Conservation (phyloP, 208 protist genomes). For the Acanthamoeba castellanii region DNA sequence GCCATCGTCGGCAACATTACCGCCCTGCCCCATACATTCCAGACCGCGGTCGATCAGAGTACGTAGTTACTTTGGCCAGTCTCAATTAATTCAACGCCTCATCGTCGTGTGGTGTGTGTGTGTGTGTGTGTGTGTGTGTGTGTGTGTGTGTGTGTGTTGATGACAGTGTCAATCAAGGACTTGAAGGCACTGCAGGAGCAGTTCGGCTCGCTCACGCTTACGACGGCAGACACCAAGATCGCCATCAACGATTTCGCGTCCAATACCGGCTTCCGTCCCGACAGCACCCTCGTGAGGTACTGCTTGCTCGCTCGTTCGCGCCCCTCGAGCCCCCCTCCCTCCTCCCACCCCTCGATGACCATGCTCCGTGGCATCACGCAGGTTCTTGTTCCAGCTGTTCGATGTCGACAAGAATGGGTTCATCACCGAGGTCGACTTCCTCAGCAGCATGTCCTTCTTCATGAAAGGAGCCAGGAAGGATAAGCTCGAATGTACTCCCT, state of each 20-base stretch:
- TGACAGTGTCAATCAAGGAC: slow-evolving; percentile 38
- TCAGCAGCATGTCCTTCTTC: slow-evolving; percentile 47
- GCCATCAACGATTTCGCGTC: not conserved
- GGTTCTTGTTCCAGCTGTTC: slow-evolving; percentile 6
- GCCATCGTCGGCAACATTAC: slow-evolving; percentile 9
- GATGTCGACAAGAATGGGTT: slow-evolving; percentile 48
- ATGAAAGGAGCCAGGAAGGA: not conserved
- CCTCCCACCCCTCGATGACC: too few species aligned
- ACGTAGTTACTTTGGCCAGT: not conserved
- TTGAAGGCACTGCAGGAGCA: slow-evolving; percentile 35
- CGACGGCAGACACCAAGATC: not conserved
- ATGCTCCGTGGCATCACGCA: not conserved
- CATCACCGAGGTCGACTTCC: slow-evolving; percentile 41
- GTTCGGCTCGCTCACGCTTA: not conserved
- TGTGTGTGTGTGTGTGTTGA: not conserved
- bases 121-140: not conserved
- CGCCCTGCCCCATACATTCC: not conserved
- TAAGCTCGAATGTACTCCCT: slow-evolving; percentile 17
- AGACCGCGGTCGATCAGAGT: not conserved
- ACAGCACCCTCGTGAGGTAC: slow-evolving; percentile 2
- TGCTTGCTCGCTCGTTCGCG: not conserved
- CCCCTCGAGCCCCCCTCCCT: not conserved
- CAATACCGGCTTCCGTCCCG: not conserved
- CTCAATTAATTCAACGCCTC: too few species aligned
- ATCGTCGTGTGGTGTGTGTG: too few species aligned